Conservation (phyloP, 495 filamentous ascomycete species). For the Talaromyces borbonicus region DNA sequence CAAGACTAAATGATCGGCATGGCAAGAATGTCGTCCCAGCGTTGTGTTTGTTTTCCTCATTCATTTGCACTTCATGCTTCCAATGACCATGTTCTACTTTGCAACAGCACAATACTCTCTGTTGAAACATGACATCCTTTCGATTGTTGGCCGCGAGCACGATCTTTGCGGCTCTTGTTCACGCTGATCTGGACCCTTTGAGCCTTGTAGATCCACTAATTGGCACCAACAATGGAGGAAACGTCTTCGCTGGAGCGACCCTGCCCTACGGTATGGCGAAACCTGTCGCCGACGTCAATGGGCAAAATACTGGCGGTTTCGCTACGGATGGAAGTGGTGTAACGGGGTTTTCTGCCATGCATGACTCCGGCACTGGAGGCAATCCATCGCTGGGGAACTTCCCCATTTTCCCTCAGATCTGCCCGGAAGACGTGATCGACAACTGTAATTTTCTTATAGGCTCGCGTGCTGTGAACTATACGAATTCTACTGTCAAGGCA, state of each 20-base stretch:
- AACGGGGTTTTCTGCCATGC: conserved; percentile 53
- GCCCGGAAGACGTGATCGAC: conserved; percentile 49
- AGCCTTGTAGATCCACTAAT: conserved; percentile 42
- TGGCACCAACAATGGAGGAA: conserved; percentile 46
- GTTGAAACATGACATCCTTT: too few relatives aligned
- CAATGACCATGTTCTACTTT: too few relatives aligned
- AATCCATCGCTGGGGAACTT: conserved; percentile 63
- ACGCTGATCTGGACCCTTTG: conserved; percentile 13
- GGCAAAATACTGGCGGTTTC: conserved; percentile 61
- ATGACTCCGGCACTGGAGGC: conserved; percentile 62
- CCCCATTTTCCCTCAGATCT: conserved; percentile 57
- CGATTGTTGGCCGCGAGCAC: not conserved
- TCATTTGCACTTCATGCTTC: too few relatives aligned
- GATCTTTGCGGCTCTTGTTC: not conserved
- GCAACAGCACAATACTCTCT: too few relatives aligned
- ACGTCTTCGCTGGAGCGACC: conserved; percentile 68
- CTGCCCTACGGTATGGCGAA: conserved; percentile 67
- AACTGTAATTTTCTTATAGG: conserved; percentile 50
- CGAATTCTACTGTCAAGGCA: conserved; percentile 46
- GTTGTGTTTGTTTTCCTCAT: too few relatives aligned
- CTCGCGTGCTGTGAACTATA: conserved; percentile 32
- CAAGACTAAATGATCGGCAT: too few relatives aligned
- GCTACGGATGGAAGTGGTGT: conserved; percentile 53
- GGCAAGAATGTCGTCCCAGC: too few relatives aligned
- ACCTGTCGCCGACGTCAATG: conserved; percentile 60